These are phyloP conservation scores for Diaporthe eres DNA, from an alignment of 2,329 filamentous ascomycete species.

Conservation along the genomic window DNA sequence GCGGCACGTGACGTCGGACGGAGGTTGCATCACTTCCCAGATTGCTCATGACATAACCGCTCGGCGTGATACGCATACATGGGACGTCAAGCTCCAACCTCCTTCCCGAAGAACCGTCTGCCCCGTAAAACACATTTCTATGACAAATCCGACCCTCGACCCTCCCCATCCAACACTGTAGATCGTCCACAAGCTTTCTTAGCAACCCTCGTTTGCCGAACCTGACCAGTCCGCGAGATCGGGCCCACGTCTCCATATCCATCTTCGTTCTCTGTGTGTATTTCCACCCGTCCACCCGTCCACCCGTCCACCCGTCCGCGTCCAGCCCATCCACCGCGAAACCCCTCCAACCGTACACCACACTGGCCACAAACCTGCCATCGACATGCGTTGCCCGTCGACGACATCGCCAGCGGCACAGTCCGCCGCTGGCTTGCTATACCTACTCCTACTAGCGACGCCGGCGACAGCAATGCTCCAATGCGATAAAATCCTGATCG, in stretches of 20 bases:
- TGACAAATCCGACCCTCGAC: slow-evolving; percentile 11
- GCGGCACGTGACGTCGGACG: slow-evolving; percentile 8
- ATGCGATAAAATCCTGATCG: slow-evolving; percentile 73
- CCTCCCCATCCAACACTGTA: background rate
- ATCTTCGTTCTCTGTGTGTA: background rate
- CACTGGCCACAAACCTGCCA: slow-evolving; percentile 21
- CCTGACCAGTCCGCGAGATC: slow-evolving; percentile 9
- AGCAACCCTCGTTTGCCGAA: slow-evolving; percentile 2
- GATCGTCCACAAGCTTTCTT: slow-evolving; percentile 6
- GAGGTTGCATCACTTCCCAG: background rate
- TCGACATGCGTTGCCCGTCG: slow-evolving; percentile 56
- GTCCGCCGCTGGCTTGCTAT: slow-evolving; percentile 54
- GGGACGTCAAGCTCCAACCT: background rate
- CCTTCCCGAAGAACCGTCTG: background rate
- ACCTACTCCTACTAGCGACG: slow-evolving; percentile 51
- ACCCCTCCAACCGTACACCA: slow-evolving; percentile 26
- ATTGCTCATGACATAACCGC: slow-evolving; percentile 19
- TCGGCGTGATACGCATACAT: background rate
- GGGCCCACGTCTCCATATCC: background rate
- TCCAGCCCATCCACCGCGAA: background rate
- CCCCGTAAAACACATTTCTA: slow-evolving; percentile 6
- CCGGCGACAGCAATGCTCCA: slow-evolving; percentile 65
- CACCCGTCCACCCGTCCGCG: background rate
- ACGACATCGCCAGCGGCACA: slow-evolving; percentile 49
- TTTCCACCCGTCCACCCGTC: background rate